These are phyloP conservation scores for Apiosordaria backusii DNA, from an alignment of 495 filamentous ascomycete genomes.

Conservation along the genomic window DNA sequence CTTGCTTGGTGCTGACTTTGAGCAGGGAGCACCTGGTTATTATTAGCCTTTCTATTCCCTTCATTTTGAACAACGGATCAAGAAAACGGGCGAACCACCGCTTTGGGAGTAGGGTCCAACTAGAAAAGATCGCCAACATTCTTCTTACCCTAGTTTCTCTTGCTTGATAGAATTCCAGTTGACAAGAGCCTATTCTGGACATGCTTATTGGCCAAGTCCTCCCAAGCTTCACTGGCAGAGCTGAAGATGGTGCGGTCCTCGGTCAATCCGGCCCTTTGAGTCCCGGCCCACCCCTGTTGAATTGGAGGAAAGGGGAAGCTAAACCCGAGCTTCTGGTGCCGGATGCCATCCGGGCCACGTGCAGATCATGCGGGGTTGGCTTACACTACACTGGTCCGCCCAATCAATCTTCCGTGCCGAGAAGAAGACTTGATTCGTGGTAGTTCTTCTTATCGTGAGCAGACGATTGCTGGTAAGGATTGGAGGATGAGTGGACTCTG, in stretches of 20 bases:
- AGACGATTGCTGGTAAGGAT: background rate
- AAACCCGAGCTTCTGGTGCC: slow-evolving; percentile 17
- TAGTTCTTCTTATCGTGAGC: background rate
- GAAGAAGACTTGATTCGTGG: background rate
- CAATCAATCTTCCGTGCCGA: background rate
- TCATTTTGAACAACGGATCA: background rate
- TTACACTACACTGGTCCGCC: slow-evolving; percentile 12
- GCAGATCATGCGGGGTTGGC: slow-evolving; percentile 24
- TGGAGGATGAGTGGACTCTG: background rate
- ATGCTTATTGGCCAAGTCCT: background rate
- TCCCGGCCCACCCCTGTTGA: slow-evolving; percentile 2
- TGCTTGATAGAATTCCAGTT: background rate
- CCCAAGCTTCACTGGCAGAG: background rate
- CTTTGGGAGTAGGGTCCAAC: background rate
- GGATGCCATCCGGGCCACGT: slow-evolving; percentile 23
- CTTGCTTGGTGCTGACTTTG: background rate
- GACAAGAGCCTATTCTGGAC: background rate
- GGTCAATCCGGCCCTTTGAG: background rate
- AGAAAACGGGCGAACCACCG: background rate
- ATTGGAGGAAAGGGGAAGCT: background rate
- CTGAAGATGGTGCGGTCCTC: background rate
- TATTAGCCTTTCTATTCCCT: background rate
- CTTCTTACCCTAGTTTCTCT: background rate
- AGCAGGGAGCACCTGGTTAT: background rate
- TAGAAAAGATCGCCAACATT: background rate